These are phyloP conservation scores for Vanderwaltozyma polyspora DNA, from an alignment of 805 yeast genomes.

Conservation along the genomic window DNA sequence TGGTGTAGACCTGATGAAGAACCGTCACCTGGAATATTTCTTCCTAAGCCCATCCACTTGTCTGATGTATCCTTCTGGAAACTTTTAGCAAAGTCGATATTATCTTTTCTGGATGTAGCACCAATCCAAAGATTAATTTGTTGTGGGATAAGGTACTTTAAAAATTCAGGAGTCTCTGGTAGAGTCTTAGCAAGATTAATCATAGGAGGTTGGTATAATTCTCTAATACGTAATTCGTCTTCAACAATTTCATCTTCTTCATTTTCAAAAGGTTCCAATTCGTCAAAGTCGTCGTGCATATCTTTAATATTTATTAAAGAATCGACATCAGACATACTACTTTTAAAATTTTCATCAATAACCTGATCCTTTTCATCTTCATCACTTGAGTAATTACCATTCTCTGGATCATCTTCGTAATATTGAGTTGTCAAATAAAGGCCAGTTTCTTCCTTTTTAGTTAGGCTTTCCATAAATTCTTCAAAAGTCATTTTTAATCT, in stretches of 20 bases:
- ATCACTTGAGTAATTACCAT: conserved; percentile 15
- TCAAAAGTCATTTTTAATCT: conserved; percentile 40
- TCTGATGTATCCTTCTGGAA: conserved; percentile 16
- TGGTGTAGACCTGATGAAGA: conserved; percentile 69
- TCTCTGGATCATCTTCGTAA: conserved; percentile 31
- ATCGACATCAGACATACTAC: conserved; percentile 11
- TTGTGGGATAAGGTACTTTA: conserved; percentile 43
- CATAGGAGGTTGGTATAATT: conserved; percentile 53
- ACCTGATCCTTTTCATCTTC: conserved; percentile 13
- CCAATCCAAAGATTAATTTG: conserved; percentile 74
- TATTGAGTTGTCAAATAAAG: conserved; percentile 66
- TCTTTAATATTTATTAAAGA: conserved; percentile 13
- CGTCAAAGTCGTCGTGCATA: conserved; percentile 21
- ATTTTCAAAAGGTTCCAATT: conserved; percentile 11
- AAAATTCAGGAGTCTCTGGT: conserved; percentile 34
- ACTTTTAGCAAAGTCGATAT: conserved; percentile 5
- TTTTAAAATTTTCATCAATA: conserved; percentile 9
- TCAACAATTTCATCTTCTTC: conserved; percentile 19
- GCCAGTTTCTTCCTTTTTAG: conserved; percentile 33
- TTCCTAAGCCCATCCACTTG: conserved; percentile 36
- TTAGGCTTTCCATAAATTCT: conserved; percentile 28
- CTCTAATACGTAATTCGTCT: conserved; percentile 34
- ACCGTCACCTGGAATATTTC: conserved; percentile 45
- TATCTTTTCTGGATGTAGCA: conserved; percentile 17
- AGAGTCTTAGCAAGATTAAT: conserved; percentile 30